These are phyloP conservation scores for Globisporangium emineosum DNA, from an alignment of 352 stramenopile species.

Conservation along the genomic window DNA sequence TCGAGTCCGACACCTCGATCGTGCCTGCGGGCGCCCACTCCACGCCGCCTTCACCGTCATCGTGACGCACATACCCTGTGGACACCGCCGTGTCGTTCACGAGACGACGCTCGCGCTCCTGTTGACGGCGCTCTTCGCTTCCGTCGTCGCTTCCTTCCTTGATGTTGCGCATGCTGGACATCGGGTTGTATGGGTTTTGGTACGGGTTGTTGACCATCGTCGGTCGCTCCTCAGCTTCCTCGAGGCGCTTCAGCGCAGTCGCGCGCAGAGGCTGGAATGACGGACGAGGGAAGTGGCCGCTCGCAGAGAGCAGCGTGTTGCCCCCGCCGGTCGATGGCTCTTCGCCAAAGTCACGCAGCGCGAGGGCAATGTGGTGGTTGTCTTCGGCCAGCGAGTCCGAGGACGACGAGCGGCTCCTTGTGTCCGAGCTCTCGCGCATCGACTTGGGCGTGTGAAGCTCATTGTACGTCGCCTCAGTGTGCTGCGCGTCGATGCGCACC, in stretches of 20 bases:
- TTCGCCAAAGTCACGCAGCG: conserved; percentile 75
- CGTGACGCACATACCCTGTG: conserved; percentile 78
- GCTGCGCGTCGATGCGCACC: conserved; percentile 70
- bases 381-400: conserved; percentile 59
- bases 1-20: conserved; percentile 33
- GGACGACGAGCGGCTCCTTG: conserved; percentile 33
- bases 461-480: conserved; percentile 33
- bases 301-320: conserved; percentile 40
- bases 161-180: conserved; percentile 50
- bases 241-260: conserved; percentile 69
- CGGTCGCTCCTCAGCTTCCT: conserved; percentile 74
- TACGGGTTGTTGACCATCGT: conserved; percentile 70
- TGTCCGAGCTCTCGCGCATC: conserved; percentile 29
- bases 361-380: conserved; percentile 73
- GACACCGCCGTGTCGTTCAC: conserved; percentile 69
- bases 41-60: conserved; percentile 52
- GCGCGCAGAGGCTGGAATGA: conserved; percentile 73
- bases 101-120: conserved; percentile 10
- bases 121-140: conserved; percentile 17
- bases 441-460: conserved; percentile 44
- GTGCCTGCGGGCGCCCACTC: conserved; percentile 70
- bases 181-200: conserved; percentile 63
- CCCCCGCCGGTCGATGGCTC: conserved; percentile 27
- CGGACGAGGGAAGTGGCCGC: conserved; percentile 36
- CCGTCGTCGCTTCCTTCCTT: conserved; percentile 39